These are phyloP conservation scores for Podospora bellae-mahoneyi DNA, from an alignment of 495 filamentous ascomycete species.

Conservation along the genomic window DNA sequence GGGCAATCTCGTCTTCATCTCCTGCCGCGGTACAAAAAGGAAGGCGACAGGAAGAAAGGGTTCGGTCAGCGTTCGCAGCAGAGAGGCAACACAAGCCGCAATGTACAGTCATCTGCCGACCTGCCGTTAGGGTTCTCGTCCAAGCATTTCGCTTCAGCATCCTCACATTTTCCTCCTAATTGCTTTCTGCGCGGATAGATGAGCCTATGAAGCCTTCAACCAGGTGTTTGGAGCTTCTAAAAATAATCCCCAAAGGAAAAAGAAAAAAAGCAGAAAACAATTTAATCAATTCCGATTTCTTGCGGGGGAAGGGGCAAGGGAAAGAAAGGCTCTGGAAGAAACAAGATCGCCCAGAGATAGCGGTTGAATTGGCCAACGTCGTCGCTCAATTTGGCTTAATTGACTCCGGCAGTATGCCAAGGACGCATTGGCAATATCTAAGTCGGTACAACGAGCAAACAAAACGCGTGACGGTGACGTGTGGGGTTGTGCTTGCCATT, in stretches of 20 bases:
- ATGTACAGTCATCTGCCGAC: neutral
- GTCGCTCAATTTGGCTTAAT: conserved; percentile 11
- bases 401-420: neutral
- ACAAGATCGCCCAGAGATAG: conserved; percentile 5
- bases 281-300: conserved; percentile 12
- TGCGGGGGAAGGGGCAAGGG: neutral
- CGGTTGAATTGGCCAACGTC: conserved; percentile 10
- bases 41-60: neutral
- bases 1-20: neutral
- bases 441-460: conserved; percentile 13
- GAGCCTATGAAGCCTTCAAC: conserved; percentile 8
- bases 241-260: neutral
- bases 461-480: conserved; percentile 8
- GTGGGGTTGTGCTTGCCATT: neutral
- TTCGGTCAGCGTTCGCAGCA: conserved; percentile 1
- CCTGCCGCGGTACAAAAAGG: conserved; percentile 1
- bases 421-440: conserved; percentile 6
- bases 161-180: neutral
- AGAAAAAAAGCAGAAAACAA: conserved; percentile 15
- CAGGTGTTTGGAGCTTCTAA: conserved; percentile 12
- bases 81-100: neutral
- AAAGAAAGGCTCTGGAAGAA: neutral
- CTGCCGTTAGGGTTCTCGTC: neutral
- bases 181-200: neutral
- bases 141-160: neutral